A percentile compares a stretch with the other conserved stretches of the same genome.
These are phyloP conservation scores for Fraxinus velutina DNA, from an alignment of 305 asterid species.

Conservation along the genomic window DNA sequence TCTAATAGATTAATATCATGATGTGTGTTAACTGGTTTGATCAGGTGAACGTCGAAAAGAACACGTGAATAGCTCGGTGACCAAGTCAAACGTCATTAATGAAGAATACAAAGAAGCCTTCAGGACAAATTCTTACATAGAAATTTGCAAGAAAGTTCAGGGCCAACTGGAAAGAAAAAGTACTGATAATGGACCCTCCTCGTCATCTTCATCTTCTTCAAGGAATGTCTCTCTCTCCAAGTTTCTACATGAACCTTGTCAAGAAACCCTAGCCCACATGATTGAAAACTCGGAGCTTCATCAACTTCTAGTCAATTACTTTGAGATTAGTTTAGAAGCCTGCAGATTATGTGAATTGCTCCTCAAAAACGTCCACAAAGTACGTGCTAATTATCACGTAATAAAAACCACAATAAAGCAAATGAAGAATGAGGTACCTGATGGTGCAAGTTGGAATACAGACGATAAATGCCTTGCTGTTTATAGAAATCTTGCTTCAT, in stretches of 20 bases:
- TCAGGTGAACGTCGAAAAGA: conserved; percentile 36
- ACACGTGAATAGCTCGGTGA: conserved; percentile 25
- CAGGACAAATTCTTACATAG: conserved; percentile 67
- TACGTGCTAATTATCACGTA: conserved; percentile 27
- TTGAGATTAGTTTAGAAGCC: conserved; percentile 51
- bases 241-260: conserved; percentile 34
- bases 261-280: conserved; percentile 34
- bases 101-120: conserved; percentile 65
- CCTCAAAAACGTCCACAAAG: conserved; percentile 41
- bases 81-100: conserved; percentile 35
- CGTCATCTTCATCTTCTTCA: conserved; percentile 19
- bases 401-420: conserved; percentile 28
- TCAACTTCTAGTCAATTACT: conserved; percentile 43
- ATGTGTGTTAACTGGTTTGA: background rate
- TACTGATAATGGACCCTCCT: conserved; percentile 24
- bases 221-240: conserved; percentile 26
- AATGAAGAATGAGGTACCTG: conserved; percentile 20
- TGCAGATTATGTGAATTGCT: conserved; percentile 49
- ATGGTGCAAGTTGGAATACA: conserved; percentile 2
- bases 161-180: conserved; percentile 33
- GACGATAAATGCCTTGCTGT: conserved; percentile 22
- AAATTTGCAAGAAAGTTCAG: conserved; percentile 47
- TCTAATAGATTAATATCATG: background rate
- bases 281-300: conserved; percentile 28
- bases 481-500: conserved; percentile 36